Evolutionary conservation across 2,329 filamentous ascomycete species (phyloP).

Genomic region (Fusarium coicis): DNA sequence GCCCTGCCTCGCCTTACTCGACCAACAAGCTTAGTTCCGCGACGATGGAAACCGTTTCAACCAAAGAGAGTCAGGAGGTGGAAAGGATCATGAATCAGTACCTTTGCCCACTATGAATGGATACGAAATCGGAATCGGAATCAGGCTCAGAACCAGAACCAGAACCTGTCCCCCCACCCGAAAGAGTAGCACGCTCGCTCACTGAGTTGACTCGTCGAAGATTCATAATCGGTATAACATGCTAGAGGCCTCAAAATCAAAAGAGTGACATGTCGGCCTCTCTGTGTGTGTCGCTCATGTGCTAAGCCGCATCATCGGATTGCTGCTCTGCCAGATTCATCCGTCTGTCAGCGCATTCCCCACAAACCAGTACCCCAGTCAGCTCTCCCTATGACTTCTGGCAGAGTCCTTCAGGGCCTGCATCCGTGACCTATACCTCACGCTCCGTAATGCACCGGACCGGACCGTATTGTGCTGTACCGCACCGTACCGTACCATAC

Average conservation of each 20-base stretch:
- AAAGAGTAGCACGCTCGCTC: background rate
- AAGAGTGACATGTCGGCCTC: background rate
- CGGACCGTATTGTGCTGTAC: background rate
- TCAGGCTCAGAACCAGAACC: background rate
- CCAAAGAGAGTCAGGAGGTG: background rate
- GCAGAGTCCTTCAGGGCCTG: background rate
- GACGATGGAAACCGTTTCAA: background rate
- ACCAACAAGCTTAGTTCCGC: background rate
- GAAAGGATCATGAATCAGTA: slow-evolving; percentile 9
- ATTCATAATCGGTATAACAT: background rate
- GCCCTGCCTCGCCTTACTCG: background rate
- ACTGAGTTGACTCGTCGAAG: background rate
- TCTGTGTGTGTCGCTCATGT: slow-evolving; percentile 27
- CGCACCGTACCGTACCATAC: background rate
- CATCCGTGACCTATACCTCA: background rate
- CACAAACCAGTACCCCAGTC: slow-evolving; percentile 7
- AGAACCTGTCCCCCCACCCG: background rate
- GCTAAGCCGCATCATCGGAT: slow-evolving; percentile 34
- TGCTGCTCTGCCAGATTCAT: slow-evolving; percentile 8
- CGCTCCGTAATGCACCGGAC: background rate
- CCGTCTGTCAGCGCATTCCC: background rate
- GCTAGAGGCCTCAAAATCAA: slow-evolving; percentile 13
- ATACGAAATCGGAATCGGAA: background rate
- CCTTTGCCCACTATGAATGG: background rate
- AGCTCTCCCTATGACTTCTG: background rate